Evolutionary conservation across 2,329 filamentous ascomycete genomes (phyloP).

Genomic region (Thelonectria olida): DNA sequence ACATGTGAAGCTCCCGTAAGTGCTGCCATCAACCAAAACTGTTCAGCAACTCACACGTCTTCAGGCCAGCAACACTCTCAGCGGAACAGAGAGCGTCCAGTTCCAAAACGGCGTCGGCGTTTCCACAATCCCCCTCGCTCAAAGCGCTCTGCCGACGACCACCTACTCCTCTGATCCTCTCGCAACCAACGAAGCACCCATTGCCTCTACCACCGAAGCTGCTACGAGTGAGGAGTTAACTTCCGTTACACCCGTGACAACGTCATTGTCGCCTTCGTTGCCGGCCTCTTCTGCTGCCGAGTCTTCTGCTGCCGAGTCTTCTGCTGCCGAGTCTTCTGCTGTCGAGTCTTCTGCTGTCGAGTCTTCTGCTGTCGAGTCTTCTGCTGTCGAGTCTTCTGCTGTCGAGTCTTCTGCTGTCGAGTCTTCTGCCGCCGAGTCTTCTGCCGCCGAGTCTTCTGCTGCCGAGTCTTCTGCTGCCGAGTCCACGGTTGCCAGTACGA

Average conservation of each 20-base stretch:
- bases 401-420: too few species aligned
- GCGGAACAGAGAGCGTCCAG: not conserved
- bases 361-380: not conserved
- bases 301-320: not conserved
- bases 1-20: constrained; percentile 15
- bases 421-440: not conserved
- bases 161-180: constrained; percentile 36
- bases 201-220: not conserved
- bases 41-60: not conserved
- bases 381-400: not conserved
- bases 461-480: not conserved
- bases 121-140: constrained; percentile 41
- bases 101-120: constrained; percentile 40
- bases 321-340: too few species aligned
- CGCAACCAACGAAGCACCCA: not conserved
- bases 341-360: too few species aligned
- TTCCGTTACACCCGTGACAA: too few species aligned
- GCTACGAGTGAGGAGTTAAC: too few species aligned
- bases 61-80: not conserved
- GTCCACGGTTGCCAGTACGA: not conserved
- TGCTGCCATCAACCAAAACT: not conserved
- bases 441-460: not conserved
- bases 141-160: constrained; percentile 40
- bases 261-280: too few species aligned
- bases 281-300: too few species aligned